These are phyloP conservation scores for Mangifera indica DNA, from an alignment of 345 rosid genomes.

Conservation along the genomic window DNA sequence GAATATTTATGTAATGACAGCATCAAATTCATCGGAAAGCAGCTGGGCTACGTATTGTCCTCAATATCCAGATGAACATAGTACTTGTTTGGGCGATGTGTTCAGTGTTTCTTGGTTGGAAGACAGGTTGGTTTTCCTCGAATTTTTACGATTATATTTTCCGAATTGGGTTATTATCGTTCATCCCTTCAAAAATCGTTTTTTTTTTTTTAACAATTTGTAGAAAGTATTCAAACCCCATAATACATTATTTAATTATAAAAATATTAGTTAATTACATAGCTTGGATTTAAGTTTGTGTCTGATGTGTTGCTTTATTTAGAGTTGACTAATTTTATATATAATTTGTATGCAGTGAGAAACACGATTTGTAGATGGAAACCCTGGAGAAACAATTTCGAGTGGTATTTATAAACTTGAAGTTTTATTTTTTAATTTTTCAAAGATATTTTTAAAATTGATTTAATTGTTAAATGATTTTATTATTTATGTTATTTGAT, in stretches of 20 bases:
- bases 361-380: conserved; percentile 52
- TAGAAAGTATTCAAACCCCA: too few relatives aligned
- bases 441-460: too few relatives aligned
- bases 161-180: too few relatives aligned
- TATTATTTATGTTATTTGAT: too few relatives aligned
- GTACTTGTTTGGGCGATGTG: conserved; percentile 59
- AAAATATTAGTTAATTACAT: too few relatives aligned
- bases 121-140: conserved; percentile 46
- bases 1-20: conserved; percentile 58
- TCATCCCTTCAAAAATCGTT: too few relatives aligned
- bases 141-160: background rate
- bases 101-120: conserved; percentile 84
- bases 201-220: too few relatives aligned
- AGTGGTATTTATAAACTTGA: conserved; percentile 22
- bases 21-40: conserved; percentile 50
- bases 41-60: conserved; percentile 59
- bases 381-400: conserved; percentile 49
- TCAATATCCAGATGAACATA: conserved; percentile 14
- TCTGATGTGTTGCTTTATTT: too few relatives aligned
- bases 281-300: too few relatives aligned
- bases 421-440: background rate
- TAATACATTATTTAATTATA: too few relatives aligned
- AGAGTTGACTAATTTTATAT: background rate
- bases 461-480: background rate
- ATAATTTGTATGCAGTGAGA: conserved; percentile 36